These are phyloP conservation scores for Fusarium camptoceras DNA, from an alignment of 2,329 filamentous ascomycete species.

Conservation along the genomic window DNA sequence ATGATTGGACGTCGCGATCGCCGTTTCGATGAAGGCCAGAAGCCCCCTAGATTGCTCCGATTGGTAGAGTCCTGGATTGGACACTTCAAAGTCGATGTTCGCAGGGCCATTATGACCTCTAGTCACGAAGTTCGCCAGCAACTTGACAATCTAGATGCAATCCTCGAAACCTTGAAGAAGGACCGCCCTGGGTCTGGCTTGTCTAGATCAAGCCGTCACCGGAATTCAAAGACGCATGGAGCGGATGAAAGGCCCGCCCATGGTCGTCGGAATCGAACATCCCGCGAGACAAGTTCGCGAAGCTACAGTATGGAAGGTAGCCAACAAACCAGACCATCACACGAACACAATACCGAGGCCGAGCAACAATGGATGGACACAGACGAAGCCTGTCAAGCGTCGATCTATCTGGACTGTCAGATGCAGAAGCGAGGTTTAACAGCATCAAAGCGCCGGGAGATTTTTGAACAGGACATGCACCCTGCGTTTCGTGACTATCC, in stretches of 20 bases:
- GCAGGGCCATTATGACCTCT: constrained; percentile 5
- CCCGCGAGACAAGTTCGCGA: neutral
- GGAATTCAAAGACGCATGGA: neutral
- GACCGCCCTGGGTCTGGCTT: neutral
- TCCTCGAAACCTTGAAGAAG: constrained; percentile 6
- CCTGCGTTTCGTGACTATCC: constrained; percentile 37
- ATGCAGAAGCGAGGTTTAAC: constrained; percentile 26
- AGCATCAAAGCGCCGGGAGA: constrained; percentile 14
- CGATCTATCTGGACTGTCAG: constrained; percentile 28
- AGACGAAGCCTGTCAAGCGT: constrained; percentile 14
- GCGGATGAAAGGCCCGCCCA: neutral
- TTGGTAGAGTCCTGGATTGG: constrained; percentile 60
- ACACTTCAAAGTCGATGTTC: constrained; percentile 42
- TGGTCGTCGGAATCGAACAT: neutral
- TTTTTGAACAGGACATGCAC: constrained; percentile 28
- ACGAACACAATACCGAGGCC: neutral
- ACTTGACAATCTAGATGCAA: constrained; percentile 10
- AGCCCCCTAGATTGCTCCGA: constrained; percentile 52
- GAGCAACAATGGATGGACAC: constrained; percentile 5
- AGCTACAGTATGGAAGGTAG: neutral
- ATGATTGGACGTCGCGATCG: constrained; percentile 54
- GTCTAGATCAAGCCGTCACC: neutral
- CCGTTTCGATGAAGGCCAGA: constrained; percentile 28
- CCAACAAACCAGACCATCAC: neutral
- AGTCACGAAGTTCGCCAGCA: constrained; percentile 28